Percentiles rank a stretch among this genome's conserved stretches.
Conservation (phyloP, 352 stramenopile genomes). For the Labyrinthula sp. region DNA sequence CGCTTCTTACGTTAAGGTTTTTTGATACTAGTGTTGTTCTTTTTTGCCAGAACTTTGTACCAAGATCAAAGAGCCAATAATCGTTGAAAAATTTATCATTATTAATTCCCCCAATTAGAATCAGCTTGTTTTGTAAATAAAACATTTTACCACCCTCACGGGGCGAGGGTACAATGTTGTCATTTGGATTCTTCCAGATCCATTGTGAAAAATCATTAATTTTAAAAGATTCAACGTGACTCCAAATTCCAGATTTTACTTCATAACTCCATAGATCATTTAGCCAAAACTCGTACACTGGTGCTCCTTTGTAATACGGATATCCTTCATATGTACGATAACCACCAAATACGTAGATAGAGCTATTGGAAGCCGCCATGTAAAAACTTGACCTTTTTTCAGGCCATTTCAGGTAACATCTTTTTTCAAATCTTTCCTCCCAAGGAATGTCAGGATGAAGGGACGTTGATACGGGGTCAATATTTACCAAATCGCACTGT, state of each 20-base stretch:
- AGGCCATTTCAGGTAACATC: slow-evolving; percentile 64
- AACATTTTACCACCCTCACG: slow-evolving; percentile 60
- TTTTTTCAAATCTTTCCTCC: slow-evolving; percentile 44
- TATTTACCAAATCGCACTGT: too few relatives aligned
- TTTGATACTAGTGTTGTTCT: slow-evolving; percentile 65
- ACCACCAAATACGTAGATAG: slow-evolving; percentile 66
- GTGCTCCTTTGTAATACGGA: slow-evolving; percentile 64
- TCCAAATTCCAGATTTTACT: slow-evolving; percentile 53
- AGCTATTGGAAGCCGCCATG: slow-evolving; percentile 46
- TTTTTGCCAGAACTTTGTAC: slow-evolving; percentile 58
- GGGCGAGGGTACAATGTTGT: too few relatives aligned
- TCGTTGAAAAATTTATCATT: slow-evolving; percentile 79
- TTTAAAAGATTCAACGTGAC: slow-evolving; percentile 42
- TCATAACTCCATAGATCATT: slow-evolving; percentile 80
- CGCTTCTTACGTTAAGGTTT: too few relatives aligned
- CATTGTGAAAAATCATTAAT: slow-evolving; percentile 2
- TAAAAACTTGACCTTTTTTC: slow-evolving; percentile 55
- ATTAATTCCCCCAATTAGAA: slow-evolving; percentile 71
- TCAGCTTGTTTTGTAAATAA: slow-evolving; percentile 41
- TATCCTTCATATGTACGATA: slow-evolving; percentile 67
- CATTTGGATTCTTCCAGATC: slow-evolving; percentile 36
- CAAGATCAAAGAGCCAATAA: slow-evolving; percentile 83
- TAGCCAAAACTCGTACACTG: slow-evolving; percentile 70
- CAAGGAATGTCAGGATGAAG: slow-evolving; percentile 42
- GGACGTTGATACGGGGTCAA: too few relatives aligned